Percentiles rank a stretch among this genome's conserved stretches.
phyloP scores from a whole-genome alignment of 2,329 filamentous ascomycete genomes.

The Diaporthe destruens region DNA sequence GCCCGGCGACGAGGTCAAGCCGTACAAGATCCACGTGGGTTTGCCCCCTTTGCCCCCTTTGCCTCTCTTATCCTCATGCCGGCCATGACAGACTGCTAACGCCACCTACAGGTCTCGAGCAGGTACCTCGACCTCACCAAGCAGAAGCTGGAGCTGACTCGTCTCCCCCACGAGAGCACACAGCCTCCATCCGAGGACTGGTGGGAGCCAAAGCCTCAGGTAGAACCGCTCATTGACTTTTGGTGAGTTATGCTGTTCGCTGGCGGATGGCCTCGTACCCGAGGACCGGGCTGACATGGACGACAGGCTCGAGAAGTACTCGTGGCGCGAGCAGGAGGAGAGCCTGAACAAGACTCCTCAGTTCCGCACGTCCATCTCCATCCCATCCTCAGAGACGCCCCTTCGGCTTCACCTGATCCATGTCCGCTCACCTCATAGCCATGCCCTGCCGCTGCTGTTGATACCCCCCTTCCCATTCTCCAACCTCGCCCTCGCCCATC shows the following conservation, averaged over 20 bases:
- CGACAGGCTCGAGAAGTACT: slow-evolving; percentile 73
- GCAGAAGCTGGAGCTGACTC: slow-evolving; percentile 75
- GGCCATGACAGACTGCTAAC: slow-evolving; percentile 46
- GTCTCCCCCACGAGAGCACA: slow-evolving; percentile 70
- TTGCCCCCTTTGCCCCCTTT: slow-evolving; percentile 37
- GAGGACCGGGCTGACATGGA: slow-evolving; percentile 36
- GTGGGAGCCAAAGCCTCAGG: slow-evolving; percentile 71
- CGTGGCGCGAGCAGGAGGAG: slow-evolving; percentile 72
- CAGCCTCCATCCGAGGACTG: slow-evolving; percentile 62
- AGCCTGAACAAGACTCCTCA: slow-evolving; percentile 71
- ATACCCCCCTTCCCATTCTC: slow-evolving; percentile 76
- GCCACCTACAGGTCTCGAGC: slow-evolving; percentile 67
- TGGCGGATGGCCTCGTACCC: background rate
- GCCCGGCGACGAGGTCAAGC: slow-evolving; percentile 60
- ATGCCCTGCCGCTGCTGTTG: slow-evolving; percentile 73
- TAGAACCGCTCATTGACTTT: slow-evolving; percentile 75
- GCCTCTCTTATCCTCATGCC: background rate
- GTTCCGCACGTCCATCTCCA: slow-evolving; percentile 68
- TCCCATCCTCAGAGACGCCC: slow-evolving; percentile 55
- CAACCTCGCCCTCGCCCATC: slow-evolving; percentile 69
- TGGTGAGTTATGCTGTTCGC: slow-evolving; percentile 60
- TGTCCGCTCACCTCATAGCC: slow-evolving; percentile 62
- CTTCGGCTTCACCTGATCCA: slow-evolving; percentile 76
- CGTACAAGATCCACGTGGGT: slow-evolving; percentile 70
- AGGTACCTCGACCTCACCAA: slow-evolving; percentile 76